Conservation (phyloP, 164 flowering plant species). For the Nymphaea colorata region DNA sequence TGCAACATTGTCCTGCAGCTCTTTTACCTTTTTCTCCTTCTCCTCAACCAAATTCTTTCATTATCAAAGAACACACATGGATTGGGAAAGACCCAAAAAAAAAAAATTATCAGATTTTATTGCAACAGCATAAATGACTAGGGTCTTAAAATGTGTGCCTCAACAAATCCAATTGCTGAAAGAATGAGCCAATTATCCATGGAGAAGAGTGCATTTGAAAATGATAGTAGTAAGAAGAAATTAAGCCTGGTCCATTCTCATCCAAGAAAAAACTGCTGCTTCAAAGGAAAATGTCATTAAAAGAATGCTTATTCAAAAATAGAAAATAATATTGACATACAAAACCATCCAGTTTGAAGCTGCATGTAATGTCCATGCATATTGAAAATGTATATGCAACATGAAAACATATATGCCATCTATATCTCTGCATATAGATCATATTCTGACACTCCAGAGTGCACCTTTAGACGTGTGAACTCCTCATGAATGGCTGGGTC, state of each 20-base stretch:
- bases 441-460: neutral
- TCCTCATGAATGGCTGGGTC: constrained; percentile 99
- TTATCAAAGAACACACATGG: neutral
- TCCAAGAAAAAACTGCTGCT: neutral
- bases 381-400: no score
- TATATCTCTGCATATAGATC: neutral
- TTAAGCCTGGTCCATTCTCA: neutral
- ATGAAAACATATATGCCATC: no score
- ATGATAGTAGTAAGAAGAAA: no score
- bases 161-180: neutral
- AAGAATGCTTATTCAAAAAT: no score
- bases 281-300: no score
- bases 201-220: no score
- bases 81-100: constrained; percentile 2
- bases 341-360: no score
- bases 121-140: neutral
- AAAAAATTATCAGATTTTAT: neutral
- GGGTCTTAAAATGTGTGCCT: neutral
- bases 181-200: no score
- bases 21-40: constrained; percentile 90
- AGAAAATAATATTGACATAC: no score
- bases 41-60: constrained; percentile 88
- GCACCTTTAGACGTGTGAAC: constrained; percentile 90
- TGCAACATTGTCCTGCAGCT: constrained; percentile 78
- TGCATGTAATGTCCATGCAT: no score